phyloP scores from a whole-genome alignment of 1,284 basidiomycete genomes.

The Pseudozyma sp. region DNA sequence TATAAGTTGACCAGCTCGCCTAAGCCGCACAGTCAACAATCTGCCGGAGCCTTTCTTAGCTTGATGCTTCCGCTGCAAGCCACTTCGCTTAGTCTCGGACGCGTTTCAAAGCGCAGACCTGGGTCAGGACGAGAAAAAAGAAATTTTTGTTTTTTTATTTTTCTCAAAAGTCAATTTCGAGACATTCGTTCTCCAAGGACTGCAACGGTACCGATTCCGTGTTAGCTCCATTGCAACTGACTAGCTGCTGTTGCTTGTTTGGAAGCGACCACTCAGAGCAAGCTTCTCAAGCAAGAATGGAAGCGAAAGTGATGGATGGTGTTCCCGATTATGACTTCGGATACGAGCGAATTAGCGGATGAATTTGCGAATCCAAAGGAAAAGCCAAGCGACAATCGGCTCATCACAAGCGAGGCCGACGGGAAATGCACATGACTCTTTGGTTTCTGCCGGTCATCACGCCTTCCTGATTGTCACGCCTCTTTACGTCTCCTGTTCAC shows the following conservation, averaged over 20 bases:
- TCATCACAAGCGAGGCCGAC: conserved; percentile 5
- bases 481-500: not conserved
- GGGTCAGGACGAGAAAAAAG: not conserved
- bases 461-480: not conserved
- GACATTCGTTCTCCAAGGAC: no score
- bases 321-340: not conserved
- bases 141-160: not conserved
- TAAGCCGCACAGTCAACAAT: not conserved
- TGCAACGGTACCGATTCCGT: no score
- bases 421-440: conserved; percentile 1
- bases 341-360: no score
- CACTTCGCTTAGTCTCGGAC: conserved; percentile 6
- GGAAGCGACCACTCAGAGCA: no score
- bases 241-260: no score
- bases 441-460: not conserved
- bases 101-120: not conserved
- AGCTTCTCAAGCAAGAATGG: no score
- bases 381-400: not conserved
- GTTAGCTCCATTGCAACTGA: no score
- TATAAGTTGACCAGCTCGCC: not conserved
- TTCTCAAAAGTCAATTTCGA: not conserved
- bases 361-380: not conserved
- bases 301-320: not conserved
- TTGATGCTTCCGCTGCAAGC: conserved; percentile 33
- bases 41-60: not conserved